Evolutionary conservation across 2,329 filamentous ascomycete genomes (phyloP).

Genomic region (Blastomyces percursus): DNA sequence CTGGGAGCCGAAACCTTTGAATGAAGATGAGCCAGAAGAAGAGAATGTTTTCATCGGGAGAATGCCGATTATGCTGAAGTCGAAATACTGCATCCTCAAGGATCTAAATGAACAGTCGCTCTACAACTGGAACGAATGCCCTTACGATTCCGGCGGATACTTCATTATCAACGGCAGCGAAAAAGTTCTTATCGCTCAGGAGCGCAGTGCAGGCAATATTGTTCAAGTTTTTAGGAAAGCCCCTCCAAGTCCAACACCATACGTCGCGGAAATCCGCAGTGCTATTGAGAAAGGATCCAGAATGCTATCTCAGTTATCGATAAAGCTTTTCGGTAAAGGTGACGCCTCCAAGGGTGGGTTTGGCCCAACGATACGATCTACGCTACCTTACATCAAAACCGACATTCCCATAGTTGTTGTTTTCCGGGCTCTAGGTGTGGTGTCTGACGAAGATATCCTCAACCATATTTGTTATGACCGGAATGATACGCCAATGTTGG

Average conservation of each 20-base stretch:
- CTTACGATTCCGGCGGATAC: conserved; percentile 96
- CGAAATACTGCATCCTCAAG: conserved; percentile 82
- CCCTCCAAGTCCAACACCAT: conserved; percentile 79
- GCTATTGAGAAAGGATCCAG: conserved; percentile 93
- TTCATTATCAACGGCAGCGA: conserved; percentile 99
- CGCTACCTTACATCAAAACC: conserved; percentile 83
- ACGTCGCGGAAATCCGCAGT: conserved; percentile 90
- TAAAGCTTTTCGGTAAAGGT: conserved; percentile 82
- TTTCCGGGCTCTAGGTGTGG: conserved; percentile 87
- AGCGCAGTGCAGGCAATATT: conserved; percentile 94
- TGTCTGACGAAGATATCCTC: conserved; percentile 94
- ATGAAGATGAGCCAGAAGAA: conserved; percentile 46
- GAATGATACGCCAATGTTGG: conserved; percentile 91
- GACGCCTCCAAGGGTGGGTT: conserved; percentile 68
- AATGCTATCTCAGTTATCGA: conserved; percentile 80
- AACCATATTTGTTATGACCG: conserved; percentile 97
- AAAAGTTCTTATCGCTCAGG: conserved; percentile 95
- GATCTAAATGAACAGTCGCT: conserved; percentile 74
- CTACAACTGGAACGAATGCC: conserved; percentile 89
- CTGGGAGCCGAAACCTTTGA: conserved; percentile 37
- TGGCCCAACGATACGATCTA: conserved; percentile 80
- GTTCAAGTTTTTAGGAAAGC: conserved; percentile 99
- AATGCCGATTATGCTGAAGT: conserved; percentile 96
- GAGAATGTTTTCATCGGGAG: conserved; percentile 86
- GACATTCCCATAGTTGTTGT: conserved; percentile 92